Percentiles rank a stretch among this genome's conserved stretches.
phyloP scores from a whole-genome alignment of 1,139 yeast species.

The Taphrina deformans region DNA sequence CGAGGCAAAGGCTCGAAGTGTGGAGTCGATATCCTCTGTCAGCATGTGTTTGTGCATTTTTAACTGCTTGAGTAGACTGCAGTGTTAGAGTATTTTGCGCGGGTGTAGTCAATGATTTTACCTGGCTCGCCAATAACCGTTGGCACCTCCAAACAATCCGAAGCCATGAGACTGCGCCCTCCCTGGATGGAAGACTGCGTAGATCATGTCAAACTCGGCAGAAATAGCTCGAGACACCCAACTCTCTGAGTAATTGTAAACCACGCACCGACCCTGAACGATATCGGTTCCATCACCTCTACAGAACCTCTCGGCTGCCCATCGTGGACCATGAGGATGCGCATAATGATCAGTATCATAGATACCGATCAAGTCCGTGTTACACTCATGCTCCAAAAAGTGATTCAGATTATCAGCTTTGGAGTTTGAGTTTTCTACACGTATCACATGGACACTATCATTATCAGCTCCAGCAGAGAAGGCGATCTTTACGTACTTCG shows the following conservation, averaged over 20 bases:
- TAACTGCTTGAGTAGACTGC: background rate
- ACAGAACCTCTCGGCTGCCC: constrained; percentile 8
- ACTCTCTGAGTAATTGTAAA: constrained; percentile 5
- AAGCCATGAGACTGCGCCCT: constrained; percentile 6
- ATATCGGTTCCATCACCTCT: constrained; percentile 5
- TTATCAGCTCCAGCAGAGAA: background rate
- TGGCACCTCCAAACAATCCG: constrained; percentile 5
- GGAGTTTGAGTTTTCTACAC: background rate
- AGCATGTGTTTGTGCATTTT: constrained; percentile 10
- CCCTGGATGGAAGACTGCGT: constrained; percentile 4
- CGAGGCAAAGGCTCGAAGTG: constrained; percentile 1
- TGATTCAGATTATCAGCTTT: constrained; percentile 11
- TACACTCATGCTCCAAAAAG: constrained; percentile 7
- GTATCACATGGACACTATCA: background rate
- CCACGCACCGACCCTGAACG: constrained; percentile 8
- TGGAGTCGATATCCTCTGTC: constrained; percentile 8
- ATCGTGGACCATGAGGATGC: constrained; percentile 8
- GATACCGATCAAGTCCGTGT: constrained; percentile 6
- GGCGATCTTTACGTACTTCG: background rate
- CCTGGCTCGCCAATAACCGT: constrained; percentile 12
- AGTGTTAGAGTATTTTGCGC: no score
- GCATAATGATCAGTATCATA: constrained; percentile 13
- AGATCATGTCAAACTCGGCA: constrained; percentile 10
- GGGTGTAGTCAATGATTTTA: no score
- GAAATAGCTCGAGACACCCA: constrained; percentile 8